phyloP scores from a whole-genome alignment of 176 grass and related monocot species.

The Zoysia pacifica region DNA sequence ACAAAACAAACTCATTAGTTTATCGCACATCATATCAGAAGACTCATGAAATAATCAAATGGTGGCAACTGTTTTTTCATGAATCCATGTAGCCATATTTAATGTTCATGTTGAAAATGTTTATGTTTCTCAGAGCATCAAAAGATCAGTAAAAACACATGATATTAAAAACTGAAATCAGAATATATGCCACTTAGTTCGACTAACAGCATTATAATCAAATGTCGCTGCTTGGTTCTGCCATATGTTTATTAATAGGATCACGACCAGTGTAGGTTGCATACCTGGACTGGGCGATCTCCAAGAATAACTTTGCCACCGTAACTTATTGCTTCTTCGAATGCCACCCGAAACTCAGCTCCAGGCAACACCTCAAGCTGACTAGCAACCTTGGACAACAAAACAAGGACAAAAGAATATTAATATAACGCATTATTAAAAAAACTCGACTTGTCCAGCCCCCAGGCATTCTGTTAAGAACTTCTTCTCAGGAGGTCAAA shows the following conservation, averaged over 20 bases:
- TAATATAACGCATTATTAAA: no score
- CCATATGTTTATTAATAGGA: not conserved
- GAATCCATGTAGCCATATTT: not conserved
- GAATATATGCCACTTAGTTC: not conserved
- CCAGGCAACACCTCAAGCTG: constrained; percentile 90
- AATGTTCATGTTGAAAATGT: not conserved
- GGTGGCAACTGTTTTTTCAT: not conserved
- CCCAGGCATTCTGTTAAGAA: no score
- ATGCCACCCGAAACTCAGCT: constrained; percentile 89
- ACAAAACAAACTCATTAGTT: not conserved
- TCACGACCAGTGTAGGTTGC: not conserved
- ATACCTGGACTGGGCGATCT: constrained; percentile 89
- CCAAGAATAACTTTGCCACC: constrained; percentile 88
- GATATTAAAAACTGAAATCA: not conserved
- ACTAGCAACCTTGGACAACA: constrained; percentile 64
- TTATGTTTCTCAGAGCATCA: not conserved
- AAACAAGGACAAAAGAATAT: constrained; percentile 22
- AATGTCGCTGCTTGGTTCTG: not conserved
- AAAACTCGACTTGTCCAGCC: no score
- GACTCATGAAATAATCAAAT: not conserved
- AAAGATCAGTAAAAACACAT: constrained; percentile 3
- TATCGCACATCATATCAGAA: constrained; percentile 17
- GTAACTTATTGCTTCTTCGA: constrained; percentile 86
- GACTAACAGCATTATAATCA: not conserved
- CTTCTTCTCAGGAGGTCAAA: no score